These are phyloP conservation scores for Cyclospora cayetanensis DNA, from an alignment of 169 alveolate genomes.

Conservation along the genomic window DNA sequence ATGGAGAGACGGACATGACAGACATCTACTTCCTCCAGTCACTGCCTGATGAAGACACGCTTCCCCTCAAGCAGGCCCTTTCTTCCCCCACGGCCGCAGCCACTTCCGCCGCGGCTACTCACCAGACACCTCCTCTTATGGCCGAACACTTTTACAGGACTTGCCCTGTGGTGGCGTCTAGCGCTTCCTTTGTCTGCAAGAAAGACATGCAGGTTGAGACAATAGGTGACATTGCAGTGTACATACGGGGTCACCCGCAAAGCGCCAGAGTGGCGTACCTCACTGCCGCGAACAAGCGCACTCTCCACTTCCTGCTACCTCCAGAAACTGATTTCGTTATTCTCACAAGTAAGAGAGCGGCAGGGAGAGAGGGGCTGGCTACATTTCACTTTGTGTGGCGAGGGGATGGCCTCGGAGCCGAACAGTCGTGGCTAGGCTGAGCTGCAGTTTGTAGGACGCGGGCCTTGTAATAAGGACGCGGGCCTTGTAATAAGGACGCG, in stretches of 20 bases:
- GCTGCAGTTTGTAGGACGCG: no score
- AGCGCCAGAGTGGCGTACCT: not conserved
- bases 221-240: not conserved
- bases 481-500: no score
- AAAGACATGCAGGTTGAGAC: not conserved
- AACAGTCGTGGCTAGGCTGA: no score
- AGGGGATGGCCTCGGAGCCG: no score
- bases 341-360: not conserved
- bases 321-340: not conserved
- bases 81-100: not conserved
- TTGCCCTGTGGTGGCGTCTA: slow-evolving; percentile 54
- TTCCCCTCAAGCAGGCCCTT: not conserved
- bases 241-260: not conserved
- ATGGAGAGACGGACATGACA: slow-evolving; percentile 62
- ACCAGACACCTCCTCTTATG: not conserved
- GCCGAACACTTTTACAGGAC: slow-evolving; percentile 15
- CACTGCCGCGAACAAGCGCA: not conserved
- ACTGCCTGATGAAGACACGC: slow-evolving; percentile 31
- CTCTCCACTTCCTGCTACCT: not conserved
- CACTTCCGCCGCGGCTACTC: not conserved
- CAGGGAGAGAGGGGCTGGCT: not conserved
- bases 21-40: slow-evolving; percentile 65
- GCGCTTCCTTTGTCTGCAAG: not conserved
- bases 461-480: no score
- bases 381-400: no score